Conservation (phyloP, 2,329 filamentous ascomycete genomes). For the Claviceps maximensis region DNA sequence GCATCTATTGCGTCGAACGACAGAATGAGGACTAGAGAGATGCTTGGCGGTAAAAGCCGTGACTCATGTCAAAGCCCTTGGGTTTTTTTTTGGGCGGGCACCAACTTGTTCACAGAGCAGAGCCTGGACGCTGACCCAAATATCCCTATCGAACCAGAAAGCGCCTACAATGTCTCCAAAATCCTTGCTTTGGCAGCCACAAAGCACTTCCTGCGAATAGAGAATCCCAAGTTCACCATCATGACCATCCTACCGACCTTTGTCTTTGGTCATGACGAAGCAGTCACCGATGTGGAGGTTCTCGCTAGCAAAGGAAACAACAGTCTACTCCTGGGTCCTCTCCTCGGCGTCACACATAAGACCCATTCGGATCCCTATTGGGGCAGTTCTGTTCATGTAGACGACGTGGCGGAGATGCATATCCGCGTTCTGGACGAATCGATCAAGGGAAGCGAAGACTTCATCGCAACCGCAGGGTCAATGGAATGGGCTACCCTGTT, state of each 20-base stretch:
- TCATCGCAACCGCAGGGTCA: conserved; percentile 13
- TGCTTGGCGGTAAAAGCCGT: neutral
- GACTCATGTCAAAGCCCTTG: too few species aligned
- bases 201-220: conserved; percentile 18
- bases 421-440: conserved; percentile 21
- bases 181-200: conserved; percentile 18
- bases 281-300: conserved; percentile 14
- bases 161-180: conserved; percentile 25
- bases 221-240: conserved; percentile 22
- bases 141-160: conserved; percentile 19
- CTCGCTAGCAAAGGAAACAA: conserved; percentile 20
- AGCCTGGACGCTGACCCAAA: neutral
- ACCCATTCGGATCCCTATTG: conserved; percentile 10
- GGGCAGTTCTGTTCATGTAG: conserved; percentile 22
- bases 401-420: conserved; percentile 26
- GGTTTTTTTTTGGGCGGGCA: too few species aligned
- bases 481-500: conserved; percentile 26
- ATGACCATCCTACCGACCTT: conserved; percentile 24
- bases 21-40: neutral
- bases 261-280: conserved; percentile 24
- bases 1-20: conserved; percentile 9
- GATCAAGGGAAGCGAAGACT: conserved; percentile 14
- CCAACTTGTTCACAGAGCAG: neutral
- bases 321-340: conserved; percentile 18
- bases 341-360: conserved; percentile 18